Evolutionary conservation across 306 rosid species (phyloP).

Genomic region (Malus orientalis): DNA sequence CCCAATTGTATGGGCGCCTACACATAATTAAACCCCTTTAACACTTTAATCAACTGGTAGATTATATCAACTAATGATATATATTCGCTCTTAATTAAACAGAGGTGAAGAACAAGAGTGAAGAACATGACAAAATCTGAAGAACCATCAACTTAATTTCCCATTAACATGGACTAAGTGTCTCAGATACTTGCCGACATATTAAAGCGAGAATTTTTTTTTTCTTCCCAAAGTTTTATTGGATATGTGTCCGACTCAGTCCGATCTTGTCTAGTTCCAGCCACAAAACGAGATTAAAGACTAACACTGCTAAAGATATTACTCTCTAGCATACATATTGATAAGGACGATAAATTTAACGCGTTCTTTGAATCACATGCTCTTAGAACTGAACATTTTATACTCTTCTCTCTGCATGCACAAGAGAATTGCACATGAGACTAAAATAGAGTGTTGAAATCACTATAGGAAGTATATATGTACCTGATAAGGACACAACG

Average conservation of each 20-base stretch:
- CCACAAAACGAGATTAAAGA: background rate
- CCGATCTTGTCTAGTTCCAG: background rate
- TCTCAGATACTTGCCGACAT: no score
- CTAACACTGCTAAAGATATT: background rate
- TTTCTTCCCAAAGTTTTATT: no score
- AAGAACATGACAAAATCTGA: background rate
- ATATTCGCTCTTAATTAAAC: background rate
- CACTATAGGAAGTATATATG: background rate
- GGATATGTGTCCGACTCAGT: no score
- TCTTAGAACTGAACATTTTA: no score
- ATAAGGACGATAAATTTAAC: no score
- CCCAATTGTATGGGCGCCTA: conserved; percentile 89
- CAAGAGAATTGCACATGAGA: background rate
- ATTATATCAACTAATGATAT: background rate
- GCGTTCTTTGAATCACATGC: no score
- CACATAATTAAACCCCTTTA: background rate
- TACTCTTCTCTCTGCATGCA: background rate
- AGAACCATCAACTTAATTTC: background rate
- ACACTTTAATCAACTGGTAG: background rate
- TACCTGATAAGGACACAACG: conserved; percentile 71
- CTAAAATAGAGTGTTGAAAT: background rate
- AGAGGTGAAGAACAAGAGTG: background rate
- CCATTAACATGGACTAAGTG: no score
- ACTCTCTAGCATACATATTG: background rate
- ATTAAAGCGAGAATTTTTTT: no score